Percentiles rank a stretch among this genome's conserved stretches.
These are phyloP conservation scores for Xylariaceae sp. DNA, from an alignment of 2,329 filamentous ascomycete species.

Conservation along the genomic window DNA sequence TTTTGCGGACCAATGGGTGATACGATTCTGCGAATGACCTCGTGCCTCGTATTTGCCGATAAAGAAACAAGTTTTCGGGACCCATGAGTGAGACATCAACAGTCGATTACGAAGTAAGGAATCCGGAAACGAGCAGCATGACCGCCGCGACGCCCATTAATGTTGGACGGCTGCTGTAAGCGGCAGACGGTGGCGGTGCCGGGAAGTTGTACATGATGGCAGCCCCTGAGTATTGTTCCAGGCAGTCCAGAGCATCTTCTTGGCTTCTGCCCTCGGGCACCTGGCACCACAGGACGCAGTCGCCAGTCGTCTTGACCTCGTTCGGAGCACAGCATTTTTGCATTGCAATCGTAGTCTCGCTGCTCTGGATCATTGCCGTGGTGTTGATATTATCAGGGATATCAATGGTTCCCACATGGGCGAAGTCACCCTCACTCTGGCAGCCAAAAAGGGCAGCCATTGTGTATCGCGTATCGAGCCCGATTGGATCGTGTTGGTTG, in stretches of 20 bases:
- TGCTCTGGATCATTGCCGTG: constrained; percentile 1
- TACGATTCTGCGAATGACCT: neutral
- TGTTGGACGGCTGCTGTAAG: neutral
- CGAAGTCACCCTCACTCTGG: neutral
- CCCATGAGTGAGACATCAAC: neutral
- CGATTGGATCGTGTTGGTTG: no score
- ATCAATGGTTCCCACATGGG: neutral
- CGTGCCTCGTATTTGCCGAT: neutral
- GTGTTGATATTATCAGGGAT: neutral
- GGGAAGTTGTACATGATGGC: neutral
- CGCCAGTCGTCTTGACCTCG: constrained; percentile 4
- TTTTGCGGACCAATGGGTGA: neutral
- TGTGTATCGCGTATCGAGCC: no score
- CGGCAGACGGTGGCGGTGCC: neutral
- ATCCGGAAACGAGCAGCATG: constrained; percentile 1
- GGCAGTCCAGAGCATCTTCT: neutral
- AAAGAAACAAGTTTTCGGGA: neutral
- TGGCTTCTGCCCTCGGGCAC: neutral
- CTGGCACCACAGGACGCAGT: constrained; percentile 11
- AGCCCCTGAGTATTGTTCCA: neutral
- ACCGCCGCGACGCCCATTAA: neutral
- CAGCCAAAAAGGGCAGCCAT: no score
- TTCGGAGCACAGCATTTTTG: constrained; percentile 9
- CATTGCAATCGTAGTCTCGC: constrained; percentile 8
- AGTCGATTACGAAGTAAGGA: neutral